Evolutionary conservation across 495 filamentous ascomycete genomes (phyloP), one percentile per base, ranked within the genome.

Genomic region (Ascodesmis nigricans): DNA sequence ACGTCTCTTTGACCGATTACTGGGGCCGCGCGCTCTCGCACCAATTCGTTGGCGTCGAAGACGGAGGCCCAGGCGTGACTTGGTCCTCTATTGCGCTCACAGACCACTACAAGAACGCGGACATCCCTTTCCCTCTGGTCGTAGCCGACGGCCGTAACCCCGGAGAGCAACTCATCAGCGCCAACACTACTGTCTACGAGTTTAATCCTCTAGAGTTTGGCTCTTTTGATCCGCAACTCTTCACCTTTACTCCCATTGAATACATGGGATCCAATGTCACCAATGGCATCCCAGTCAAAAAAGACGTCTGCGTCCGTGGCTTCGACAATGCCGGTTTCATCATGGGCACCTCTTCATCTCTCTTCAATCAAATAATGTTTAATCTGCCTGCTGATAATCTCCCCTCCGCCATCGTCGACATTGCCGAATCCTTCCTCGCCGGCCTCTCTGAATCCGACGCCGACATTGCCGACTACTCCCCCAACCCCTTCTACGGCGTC

Each of bases 151-250:
- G 65, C 23, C 69, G 82, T 22, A 59, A 64, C 21, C 78, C 78
- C 0, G 69, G 65, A 5, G 64, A 75, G 21, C 49, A 46, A 3
- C 53, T 80, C 29, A 54, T 91, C 24, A 64, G 75, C 3, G 52
- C 67, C 28, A 91, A 91, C 50, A 63, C 80, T 1, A 91, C 84
- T 3, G 67, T 87, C 28, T 77, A 63, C 41, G 81, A 90, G 46
- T 79, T 91, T 63, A 84, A 73, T 50, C 79, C 87, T 0, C 90
- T 65, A 53, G 84, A 95, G 44, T 65, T 91, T 33, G 84, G 84
- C 23, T 71, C 71, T 4, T 82, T 65, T 35, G 84, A 95, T 47
- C 78, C 81, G 0, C 80, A 72, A 0, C 58, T 78, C 4, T 83
- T 59, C 47, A 82, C 69, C 14, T 93, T 91, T 40, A 74, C 58